Evolutionary conservation across 179 eudicot genomes (phyloP).

Genomic region (Vitellaria paradoxa): DNA sequence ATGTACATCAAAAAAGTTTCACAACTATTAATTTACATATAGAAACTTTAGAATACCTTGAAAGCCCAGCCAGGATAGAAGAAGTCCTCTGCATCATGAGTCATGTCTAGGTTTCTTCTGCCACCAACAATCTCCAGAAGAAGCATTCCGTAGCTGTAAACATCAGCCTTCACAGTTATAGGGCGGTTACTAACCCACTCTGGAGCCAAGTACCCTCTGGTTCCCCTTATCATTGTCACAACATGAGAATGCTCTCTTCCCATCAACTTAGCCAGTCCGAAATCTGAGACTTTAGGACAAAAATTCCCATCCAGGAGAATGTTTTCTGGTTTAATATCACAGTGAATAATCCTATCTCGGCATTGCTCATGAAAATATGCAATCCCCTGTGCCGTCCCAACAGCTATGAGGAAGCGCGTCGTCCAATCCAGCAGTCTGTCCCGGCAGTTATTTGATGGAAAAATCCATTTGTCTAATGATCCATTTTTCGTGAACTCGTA

Average conservation of each 20-base stretch:
- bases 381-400: constrained; percentile 86
- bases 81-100: constrained; percentile 63
- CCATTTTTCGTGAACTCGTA: constrained; percentile 94
- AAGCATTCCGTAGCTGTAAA: constrained; percentile 89
- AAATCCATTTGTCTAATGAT: constrained; percentile 92
- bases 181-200: constrained; percentile 96
- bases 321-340: constrained; percentile 92
- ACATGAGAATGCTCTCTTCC: constrained; percentile 84
- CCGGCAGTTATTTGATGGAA: constrained; percentile 37
- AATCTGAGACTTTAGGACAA: constrained; percentile 86
- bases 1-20: too few species aligned
- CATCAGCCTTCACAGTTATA: constrained; percentile 87
- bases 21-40: neutral
- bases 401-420: constrained; percentile 70
- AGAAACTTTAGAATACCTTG: constrained; percentile 41
- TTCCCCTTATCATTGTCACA: constrained; percentile 89
- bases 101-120: constrained; percentile 85
- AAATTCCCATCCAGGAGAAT: constrained; percentile 71
- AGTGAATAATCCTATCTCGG: constrained; percentile 76
- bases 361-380: constrained; percentile 99
- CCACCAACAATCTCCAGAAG: constrained; percentile 86
- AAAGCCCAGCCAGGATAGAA: constrained; percentile 93
- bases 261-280: constrained; percentile 88
- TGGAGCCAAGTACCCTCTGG: constrained; percentile 94
- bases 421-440: constrained; percentile 72